phyloP scores from a whole-genome alignment of 306 rosid genomes.

The Malus fusca region DNA sequence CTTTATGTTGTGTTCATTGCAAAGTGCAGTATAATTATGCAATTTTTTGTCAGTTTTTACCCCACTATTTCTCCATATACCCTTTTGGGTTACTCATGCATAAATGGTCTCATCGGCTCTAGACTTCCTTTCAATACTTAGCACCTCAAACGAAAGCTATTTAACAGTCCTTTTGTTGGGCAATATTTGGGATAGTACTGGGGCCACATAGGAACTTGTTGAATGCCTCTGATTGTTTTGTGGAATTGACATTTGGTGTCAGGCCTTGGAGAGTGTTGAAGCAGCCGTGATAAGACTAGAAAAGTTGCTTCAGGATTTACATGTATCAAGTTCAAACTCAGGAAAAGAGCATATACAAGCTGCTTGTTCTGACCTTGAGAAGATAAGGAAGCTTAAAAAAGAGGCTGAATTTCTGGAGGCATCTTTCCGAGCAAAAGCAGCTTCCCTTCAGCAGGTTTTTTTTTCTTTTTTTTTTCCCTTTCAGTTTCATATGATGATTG shows the following conservation, averaged over 20 bases:
- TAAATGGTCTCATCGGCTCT: not conserved
- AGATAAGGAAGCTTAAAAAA: slow-evolving; percentile 83
- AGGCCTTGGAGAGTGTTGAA: slow-evolving; percentile 95
- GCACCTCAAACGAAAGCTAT: not conserved
- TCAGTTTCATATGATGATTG: not conserved
- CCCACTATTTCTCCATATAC: not conserved
- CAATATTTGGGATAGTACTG: not conserved
- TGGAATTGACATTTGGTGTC: slow-evolving; percentile 27
- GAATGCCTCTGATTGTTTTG: slow-evolving; percentile 9
- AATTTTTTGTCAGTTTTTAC: not conserved
- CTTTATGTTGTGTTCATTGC: not conserved
- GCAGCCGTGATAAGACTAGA: slow-evolving; percentile 76
- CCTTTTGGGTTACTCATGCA: not conserved
- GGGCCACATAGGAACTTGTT: not conserved
- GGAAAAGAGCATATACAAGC: slow-evolving; percentile 96
- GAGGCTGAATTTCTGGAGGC: slow-evolving; percentile 98
- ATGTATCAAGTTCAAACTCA: slow-evolving; percentile 64
- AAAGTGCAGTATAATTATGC: not conserved
- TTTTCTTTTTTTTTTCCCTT: slow-evolving; percentile 7
- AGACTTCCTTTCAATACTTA: not conserved
- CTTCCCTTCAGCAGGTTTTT: slow-evolving; percentile 63
- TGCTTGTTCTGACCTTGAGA: slow-evolving; percentile 97
- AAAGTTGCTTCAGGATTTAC: slow-evolving; percentile 87
- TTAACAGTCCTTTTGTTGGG: not conserved
- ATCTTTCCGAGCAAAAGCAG: slow-evolving; percentile 94